A percentile compares a stretch with the other conserved stretches of the same genome.
Conservation (phyloP, 1,284 basidiomycete genomes). For the Heliocybe sulcata region DNA sequence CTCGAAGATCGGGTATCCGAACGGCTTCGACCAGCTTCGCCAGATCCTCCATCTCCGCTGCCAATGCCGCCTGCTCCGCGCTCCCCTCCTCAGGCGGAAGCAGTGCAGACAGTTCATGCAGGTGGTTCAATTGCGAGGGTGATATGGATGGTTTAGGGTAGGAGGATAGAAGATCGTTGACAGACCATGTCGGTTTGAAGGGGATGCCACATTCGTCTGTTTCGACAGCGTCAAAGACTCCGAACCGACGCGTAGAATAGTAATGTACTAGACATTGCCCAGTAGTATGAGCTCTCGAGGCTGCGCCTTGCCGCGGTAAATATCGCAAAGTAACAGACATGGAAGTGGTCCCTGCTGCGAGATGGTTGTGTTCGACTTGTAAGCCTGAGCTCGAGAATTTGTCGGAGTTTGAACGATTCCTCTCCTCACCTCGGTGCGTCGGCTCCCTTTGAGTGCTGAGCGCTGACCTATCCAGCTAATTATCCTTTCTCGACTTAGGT, state of each 20-base stretch:
- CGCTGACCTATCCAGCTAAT: no score
- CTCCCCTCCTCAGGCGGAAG: slow-evolving; percentile 52
- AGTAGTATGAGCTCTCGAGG: no score
- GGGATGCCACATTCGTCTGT: slow-evolving; percentile 56
- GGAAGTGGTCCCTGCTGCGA: no score
- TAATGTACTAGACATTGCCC: background rate
- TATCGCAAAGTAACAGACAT: no score
- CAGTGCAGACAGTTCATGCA: slow-evolving; percentile 67
- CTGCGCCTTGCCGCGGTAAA: no score
- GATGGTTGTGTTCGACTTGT: no score
- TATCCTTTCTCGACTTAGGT: no score
- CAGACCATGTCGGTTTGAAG: slow-evolving; percentile 64
- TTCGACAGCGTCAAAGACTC: background rate
- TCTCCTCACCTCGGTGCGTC: no score
- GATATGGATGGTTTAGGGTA: slow-evolving; percentile 62
- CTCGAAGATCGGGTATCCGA: slow-evolving; percentile 45
- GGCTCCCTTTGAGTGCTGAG: no score
- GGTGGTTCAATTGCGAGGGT: slow-evolving; percentile 42
- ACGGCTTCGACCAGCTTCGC: slow-evolving; percentile 74
- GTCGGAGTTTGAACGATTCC: no score
- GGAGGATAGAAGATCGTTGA: slow-evolving; percentile 63
- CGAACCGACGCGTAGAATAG: background rate
- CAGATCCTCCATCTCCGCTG: slow-evolving; percentile 57
- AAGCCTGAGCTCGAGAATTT: no score
- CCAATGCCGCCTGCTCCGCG: slow-evolving; percentile 37